Evolutionary conservation across 2,329 filamentous ascomycete species (phyloP).

Genomic region (Diplocarpon mali): DNA sequence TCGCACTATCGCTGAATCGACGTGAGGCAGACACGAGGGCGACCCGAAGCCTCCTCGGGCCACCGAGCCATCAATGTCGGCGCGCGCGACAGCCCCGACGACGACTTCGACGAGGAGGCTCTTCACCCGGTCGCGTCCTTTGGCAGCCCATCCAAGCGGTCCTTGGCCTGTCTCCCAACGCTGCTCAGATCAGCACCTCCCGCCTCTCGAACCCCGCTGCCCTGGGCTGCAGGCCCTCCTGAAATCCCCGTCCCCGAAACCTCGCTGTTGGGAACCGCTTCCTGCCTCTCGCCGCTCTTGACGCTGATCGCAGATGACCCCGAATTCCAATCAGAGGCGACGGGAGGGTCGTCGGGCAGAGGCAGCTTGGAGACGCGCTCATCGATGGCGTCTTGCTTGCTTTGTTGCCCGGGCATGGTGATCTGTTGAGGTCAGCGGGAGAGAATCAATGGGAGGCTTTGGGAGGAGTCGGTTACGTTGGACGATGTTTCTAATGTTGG

Average conservation of each 20-base stretch:
- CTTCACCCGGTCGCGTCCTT: conserved; percentile 34
- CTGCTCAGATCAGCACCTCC: conserved; percentile 43
- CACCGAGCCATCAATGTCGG: not conserved
- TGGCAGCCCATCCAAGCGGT: conserved; percentile 43
- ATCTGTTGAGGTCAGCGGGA: not conserved
- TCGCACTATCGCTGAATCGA: too few species aligned
- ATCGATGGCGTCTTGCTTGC: conserved; percentile 55
- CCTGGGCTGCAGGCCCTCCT: conserved; percentile 47
- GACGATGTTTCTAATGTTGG: too few species aligned
- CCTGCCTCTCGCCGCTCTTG: conserved; percentile 38
- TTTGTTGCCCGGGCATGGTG: conserved; percentile 27
- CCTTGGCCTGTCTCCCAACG: conserved; percentile 52
- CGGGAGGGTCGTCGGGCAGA: conserved; percentile 66
- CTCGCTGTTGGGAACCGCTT: conserved; percentile 40
- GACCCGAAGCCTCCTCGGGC: too few species aligned
- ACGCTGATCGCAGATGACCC: conserved; percentile 59
- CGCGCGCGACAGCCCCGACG: not conserved
- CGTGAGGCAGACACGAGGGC: too few species aligned
- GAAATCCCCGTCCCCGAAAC: conserved; percentile 39
- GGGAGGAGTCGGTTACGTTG: too few species aligned
- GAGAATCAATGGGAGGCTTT: not conserved
- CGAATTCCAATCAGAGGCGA: conserved; percentile 69
- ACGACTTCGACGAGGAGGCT: not conserved
- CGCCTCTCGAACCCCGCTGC: conserved; percentile 37
- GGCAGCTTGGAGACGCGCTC: conserved; percentile 62